phyloP scores from a whole-genome alignment of 2,329 filamentous ascomycete genomes.

The Hymenoscyphus infarciens region DNA sequence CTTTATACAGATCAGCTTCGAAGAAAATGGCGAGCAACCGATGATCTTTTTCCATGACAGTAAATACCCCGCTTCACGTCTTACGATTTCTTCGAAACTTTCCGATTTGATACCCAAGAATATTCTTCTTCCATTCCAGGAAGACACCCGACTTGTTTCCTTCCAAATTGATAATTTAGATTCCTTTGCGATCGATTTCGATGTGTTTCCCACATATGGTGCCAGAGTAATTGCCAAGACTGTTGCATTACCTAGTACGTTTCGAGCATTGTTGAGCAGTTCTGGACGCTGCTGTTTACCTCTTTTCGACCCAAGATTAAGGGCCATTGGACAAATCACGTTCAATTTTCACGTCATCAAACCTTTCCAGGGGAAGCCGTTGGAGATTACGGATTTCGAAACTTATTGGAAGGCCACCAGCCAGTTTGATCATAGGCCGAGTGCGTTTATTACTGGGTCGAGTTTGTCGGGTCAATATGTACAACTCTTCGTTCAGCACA shows the following conservation, averaged over 20 bases:
- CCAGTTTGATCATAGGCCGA: conserved; percentile 81
- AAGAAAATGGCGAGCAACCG: conserved; percentile 67
- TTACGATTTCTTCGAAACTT: conserved; percentile 94
- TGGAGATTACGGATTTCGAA: conserved; percentile 97
- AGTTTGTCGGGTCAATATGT: conserved; percentile 96
- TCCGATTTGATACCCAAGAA: conserved; percentile 97
- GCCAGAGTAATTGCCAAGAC: conserved; percentile 97
- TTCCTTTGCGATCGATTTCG: conserved; percentile 91
- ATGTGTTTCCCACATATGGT: conserved; percentile 95
- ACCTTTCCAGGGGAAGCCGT: conserved; percentile 83
- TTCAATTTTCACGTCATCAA: conserved; percentile 97
- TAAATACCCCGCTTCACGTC: conserved; percentile 89
- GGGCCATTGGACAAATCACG: conserved; percentile 87
- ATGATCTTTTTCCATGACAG: conserved; percentile 96
- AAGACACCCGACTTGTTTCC: conserved; percentile 88
- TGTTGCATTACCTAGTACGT: conserved; percentile 83
- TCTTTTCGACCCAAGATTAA: conserved; percentile 84
- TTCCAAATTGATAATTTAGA: conserved; percentile 96
- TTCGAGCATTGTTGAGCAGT: conserved; percentile 70
- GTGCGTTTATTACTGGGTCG: conserved; percentile 86
- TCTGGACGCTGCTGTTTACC: conserved; percentile 81
- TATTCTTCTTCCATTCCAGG: conserved; percentile 90
- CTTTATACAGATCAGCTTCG: conserved; percentile 89
- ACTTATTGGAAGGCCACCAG: conserved; percentile 99
- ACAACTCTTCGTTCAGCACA: conserved; percentile 86